A percentile compares a stretch with the other conserved stretches of the same genome.
Conservation (phyloP, 805 yeast genomes). For the Teunomyces stri region DNA sequence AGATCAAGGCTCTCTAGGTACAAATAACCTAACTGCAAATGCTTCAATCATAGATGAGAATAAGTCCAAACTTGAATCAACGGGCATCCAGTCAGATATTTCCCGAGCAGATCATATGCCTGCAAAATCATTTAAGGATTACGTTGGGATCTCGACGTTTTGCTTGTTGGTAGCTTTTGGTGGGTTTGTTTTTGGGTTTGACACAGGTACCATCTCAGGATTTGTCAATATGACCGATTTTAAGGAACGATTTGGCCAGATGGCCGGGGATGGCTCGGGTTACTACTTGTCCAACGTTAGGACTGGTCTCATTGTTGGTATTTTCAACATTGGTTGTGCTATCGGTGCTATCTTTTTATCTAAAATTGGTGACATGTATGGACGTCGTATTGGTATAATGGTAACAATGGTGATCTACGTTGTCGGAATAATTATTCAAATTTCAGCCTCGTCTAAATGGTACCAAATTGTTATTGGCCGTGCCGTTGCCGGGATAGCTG, state of each 20-base stretch:
- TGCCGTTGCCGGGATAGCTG: conserved; percentile 64
- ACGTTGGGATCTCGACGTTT: conserved; percentile 31
- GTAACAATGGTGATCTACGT: conserved; percentile 54
- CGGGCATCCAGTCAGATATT: not conserved
- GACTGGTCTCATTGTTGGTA: conserved; percentile 51
- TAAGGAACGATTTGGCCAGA: conserved; percentile 47
- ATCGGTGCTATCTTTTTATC: conserved; percentile 64
- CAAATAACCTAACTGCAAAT: not conserved
- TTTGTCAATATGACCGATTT: conserved; percentile 64
- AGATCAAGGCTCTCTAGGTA: not conserved
- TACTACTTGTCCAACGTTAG: conserved; percentile 43
- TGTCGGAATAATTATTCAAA: conserved; percentile 61
- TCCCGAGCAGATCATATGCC: conserved; percentile 18
- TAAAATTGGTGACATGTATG: conserved; percentile 55
- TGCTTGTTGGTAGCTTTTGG: conserved; percentile 69
- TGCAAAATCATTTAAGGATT: conserved; percentile 32
- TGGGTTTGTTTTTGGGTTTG: conserved; percentile 77
- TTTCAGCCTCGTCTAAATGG: conserved; percentile 54
- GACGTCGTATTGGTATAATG: conserved; percentile 59
- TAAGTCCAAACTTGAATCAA: not conserved
- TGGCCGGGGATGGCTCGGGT: conserved; percentile 34
- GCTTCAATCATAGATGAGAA: not conserved
- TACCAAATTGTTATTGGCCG: conserved; percentile 65
- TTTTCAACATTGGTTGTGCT: conserved; percentile 70
- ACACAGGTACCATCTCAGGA: conserved; percentile 76